These are phyloP conservation scores for Xerocomus nothofagi DNA, from an alignment of 1,284 basidiomycete genomes.

Conservation along the genomic window DNA sequence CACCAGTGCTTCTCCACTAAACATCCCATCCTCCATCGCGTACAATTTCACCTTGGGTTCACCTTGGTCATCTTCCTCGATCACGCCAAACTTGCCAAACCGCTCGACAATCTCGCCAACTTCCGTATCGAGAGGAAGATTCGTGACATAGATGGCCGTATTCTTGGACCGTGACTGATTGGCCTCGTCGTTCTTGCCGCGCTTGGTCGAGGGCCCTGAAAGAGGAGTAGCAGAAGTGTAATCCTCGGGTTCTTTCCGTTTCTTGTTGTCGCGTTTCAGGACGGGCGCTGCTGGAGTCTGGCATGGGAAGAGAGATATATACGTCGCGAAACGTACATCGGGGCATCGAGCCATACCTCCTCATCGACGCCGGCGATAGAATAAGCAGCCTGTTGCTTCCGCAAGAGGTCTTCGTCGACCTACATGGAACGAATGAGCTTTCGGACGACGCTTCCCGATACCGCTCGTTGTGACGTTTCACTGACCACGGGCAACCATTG, in stretches of 20 bases:
- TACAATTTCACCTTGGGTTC: constrained; percentile 94
- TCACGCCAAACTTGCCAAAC: constrained; percentile 89
- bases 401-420: constrained; percentile 82
- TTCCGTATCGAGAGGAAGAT: constrained; percentile 80
- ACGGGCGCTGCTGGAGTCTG: constrained; percentile 85
- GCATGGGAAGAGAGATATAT: constrained; percentile 21
- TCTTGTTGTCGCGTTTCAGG: constrained; percentile 75
- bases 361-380: constrained; percentile 89
- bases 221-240: constrained; percentile 60
- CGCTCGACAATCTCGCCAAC: constrained; percentile 74
- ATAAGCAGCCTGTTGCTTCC: constrained; percentile 91
- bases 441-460: constrained; percentile 3
- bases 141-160: constrained; percentile 91
- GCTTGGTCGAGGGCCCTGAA: constrained; percentile 60
- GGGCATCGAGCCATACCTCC: constrained; percentile 57
- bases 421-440: constrained; percentile 26
- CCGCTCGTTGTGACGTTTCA: constrained; percentile 7
- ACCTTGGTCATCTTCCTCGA: constrained; percentile 89
- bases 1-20: constrained; percentile 94
- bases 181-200: constrained; percentile 54
- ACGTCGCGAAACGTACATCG: constrained; percentile 23
- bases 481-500: constrained; percentile 83
- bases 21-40: constrained; percentile 82
- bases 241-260: constrained; percentile 77
- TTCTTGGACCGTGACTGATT: constrained; percentile 71